phyloP scores from a whole-genome alignment of 2,329 filamentous ascomycete genomes.

The Colletotrichum gigasporum region DNA sequence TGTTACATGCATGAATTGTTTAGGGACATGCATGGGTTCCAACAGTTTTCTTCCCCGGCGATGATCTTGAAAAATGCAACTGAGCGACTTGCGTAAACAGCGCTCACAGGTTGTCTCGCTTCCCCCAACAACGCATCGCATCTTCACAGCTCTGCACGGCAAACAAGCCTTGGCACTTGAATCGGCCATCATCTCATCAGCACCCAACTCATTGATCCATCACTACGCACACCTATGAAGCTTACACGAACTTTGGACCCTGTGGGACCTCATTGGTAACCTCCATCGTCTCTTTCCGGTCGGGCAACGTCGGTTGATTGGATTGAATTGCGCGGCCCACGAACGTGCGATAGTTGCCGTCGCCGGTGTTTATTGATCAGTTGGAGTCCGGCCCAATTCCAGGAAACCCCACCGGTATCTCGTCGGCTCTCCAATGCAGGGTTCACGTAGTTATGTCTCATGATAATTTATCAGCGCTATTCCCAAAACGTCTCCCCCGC shows the following conservation, averaged over 20 bases:
- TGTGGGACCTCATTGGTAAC: neutral
- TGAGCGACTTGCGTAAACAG: slow-evolving; percentile 46
- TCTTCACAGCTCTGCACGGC: slow-evolving; percentile 48
- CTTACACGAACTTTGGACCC: slow-evolving; percentile 1
- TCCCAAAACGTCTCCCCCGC: neutral
- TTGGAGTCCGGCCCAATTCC: neutral
- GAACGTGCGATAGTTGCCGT: neutral
- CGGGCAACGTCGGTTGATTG: neutral
- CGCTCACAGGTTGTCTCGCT: slow-evolving; percentile 43
- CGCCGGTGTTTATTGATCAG: slow-evolving; percentile 1
- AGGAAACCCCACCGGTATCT: neutral
- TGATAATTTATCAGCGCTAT: neutral
- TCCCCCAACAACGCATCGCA: slow-evolving; percentile 44
- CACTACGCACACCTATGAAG: neutral
- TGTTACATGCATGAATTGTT: too few relatives aligned
- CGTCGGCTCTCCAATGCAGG: neutral
- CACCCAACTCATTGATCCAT: too few relatives aligned
- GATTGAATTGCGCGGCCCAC: neutral
- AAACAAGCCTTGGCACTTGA: slow-evolving; percentile 43
- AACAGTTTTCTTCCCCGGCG: slow-evolving; percentile 51
- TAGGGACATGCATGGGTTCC: too few relatives aligned
- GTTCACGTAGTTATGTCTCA: neutral
- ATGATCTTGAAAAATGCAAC: slow-evolving; percentile 49
- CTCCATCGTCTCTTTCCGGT: neutral
- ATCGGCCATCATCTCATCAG: neutral